Percentiles rank a stretch among this genome's conserved stretches.
These are phyloP conservation scores for Lasiosphaeria hispida DNA, from an alignment of 495 filamentous ascomycete genomes.

Conservation along the genomic window DNA sequence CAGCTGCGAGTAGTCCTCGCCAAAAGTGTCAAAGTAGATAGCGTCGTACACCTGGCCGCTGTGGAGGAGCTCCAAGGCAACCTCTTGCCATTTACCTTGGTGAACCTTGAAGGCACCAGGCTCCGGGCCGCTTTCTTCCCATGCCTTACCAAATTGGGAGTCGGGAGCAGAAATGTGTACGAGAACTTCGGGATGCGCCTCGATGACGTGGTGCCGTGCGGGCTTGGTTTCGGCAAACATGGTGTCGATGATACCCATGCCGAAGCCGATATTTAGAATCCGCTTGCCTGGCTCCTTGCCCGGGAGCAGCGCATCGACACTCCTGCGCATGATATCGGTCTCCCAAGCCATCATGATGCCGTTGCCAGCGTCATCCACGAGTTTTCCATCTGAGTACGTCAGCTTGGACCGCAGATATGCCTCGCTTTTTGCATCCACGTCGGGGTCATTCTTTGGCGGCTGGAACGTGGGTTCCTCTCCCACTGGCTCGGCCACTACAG, in stretches of 20 bases:
- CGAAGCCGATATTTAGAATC: constrained; percentile 89
- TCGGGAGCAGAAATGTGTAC: constrained; percentile 54
- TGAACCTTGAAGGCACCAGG: constrained; percentile 46
- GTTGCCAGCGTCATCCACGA: constrained; percentile 78
- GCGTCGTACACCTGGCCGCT: constrained; percentile 75
- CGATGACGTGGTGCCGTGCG: constrained; percentile 76
- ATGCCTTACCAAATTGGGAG: constrained; percentile 44
- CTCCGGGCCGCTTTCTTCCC: constrained; percentile 40
- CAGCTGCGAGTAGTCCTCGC: constrained; percentile 83
- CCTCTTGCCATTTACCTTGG: constrained; percentile 77
- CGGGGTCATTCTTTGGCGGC: constrained; percentile 27
- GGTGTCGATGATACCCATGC: constrained; percentile 93
- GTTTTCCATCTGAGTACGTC: constrained; percentile 67
- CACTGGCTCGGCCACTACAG: constrained; percentile 8
- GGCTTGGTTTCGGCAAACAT: constrained; percentile 73
- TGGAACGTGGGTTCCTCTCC: constrained; percentile 32
- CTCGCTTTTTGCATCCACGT: constrained; percentile 55
- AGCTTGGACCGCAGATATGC: constrained; percentile 77
- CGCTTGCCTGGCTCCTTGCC: constrained; percentile 53
- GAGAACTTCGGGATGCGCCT: constrained; percentile 84
- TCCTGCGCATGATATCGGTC: constrained; percentile 79
- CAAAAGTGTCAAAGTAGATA: constrained; percentile 98
- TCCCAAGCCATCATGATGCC: constrained; percentile 99
- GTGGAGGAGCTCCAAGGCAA: constrained; percentile 68
- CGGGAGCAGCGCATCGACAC: constrained; percentile 52